phyloP scores from a whole-genome alignment of 441 rosid species.

The Croton setiger region DNA sequence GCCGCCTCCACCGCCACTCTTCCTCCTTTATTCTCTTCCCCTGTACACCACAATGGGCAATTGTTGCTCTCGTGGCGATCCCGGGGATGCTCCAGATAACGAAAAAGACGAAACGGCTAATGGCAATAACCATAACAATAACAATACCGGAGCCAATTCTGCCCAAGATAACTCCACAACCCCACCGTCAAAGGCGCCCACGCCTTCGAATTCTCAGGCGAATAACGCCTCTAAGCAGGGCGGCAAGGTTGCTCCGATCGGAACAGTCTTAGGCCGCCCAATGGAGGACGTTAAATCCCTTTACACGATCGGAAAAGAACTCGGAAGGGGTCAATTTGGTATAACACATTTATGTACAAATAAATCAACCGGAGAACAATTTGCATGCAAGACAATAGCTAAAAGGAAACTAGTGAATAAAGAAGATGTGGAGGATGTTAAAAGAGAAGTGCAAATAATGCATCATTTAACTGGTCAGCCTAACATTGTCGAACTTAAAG shows the following conservation, averaged over 20 bases:
- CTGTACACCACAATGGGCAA: constrained; percentile 52
- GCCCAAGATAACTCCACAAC: constrained; percentile 21
- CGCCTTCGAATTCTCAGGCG: constrained; percentile 37
- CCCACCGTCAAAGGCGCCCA: constrained; percentile 33
- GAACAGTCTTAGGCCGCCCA: constrained; percentile 79
- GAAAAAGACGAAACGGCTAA: constrained; percentile 34
- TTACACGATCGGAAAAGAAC: constrained; percentile 29
- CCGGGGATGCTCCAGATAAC: constrained; percentile 24
- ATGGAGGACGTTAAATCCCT: constrained; percentile 74
- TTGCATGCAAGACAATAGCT: constrained; percentile 35
- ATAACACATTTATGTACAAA: constrained; percentile 28
- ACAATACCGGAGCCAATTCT: constrained; percentile 14
- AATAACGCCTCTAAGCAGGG: constrained; percentile 28
- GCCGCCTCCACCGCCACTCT: constrained; percentile 10
- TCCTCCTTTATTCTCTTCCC: constrained; percentile 14
- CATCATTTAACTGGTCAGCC: constrained; percentile 36
- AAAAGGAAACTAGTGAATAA: constrained; percentile 32
- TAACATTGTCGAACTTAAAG: constrained; percentile 34
- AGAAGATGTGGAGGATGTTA: constrained; percentile 36
- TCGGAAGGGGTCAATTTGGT: constrained; percentile 35
- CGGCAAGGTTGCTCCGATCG: constrained; percentile 48
- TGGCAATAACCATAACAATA: constrained; percentile 1
- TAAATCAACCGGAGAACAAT: constrained; percentile 30
- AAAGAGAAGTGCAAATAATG: constrained; percentile 38
- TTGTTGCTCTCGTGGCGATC: constrained; percentile 65